Percentiles rank a stretch among this genome's conserved stretches.
phyloP scores from a whole-genome alignment of 2,329 filamentous ascomycete genomes.

The Septoria petroselini region DNA sequence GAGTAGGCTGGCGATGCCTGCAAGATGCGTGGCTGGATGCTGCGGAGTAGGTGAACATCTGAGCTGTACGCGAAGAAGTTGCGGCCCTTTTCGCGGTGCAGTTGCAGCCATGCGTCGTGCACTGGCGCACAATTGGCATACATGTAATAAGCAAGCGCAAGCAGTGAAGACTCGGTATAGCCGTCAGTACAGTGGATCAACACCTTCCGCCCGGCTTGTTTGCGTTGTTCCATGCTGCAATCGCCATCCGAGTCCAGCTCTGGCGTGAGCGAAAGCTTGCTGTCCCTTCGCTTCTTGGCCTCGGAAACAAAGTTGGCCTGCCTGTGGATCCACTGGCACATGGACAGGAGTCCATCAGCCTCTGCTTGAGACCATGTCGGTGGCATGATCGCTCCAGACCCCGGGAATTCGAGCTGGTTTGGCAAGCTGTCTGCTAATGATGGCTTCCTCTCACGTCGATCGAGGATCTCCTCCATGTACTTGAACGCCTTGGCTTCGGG shows the following conservation, averaged over 20 bases:
- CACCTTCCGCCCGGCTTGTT: constrained; percentile 59
- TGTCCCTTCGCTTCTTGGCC: constrained; percentile 40
- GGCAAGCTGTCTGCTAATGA: constrained; percentile 44
- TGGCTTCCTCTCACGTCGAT: constrained; percentile 22
- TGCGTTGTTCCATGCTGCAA: constrained; percentile 48
- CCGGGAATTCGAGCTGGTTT: constrained; percentile 75
- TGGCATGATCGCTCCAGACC: constrained; percentile 86
- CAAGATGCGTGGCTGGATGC: constrained; percentile 72
- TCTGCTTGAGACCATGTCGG: constrained; percentile 80
- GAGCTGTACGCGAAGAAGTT: constrained; percentile 97
- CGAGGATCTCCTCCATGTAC: constrained; percentile 57
- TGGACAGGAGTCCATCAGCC: constrained; percentile 78
- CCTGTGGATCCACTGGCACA: constrained; percentile 85
- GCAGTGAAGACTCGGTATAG: constrained; percentile 89
- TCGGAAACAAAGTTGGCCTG: constrained; percentile 57
- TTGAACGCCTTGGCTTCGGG: constrained; percentile 66
- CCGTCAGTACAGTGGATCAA: constrained; percentile 93
- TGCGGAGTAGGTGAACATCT: constrained; percentile 77
- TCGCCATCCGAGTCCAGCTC: constrained; percentile 54
- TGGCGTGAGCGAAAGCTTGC: constrained; percentile 40
- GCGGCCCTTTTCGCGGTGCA: constrained; percentile 75
- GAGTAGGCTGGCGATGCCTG: constrained; percentile 60
- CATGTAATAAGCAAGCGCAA: constrained; percentile 89
- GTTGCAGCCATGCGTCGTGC: constrained; percentile 79
- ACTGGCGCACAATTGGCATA: constrained; percentile 79